Conservation (phyloP, 495 filamentous ascomycete species). For the Talaromyces wortmannii region DNA sequence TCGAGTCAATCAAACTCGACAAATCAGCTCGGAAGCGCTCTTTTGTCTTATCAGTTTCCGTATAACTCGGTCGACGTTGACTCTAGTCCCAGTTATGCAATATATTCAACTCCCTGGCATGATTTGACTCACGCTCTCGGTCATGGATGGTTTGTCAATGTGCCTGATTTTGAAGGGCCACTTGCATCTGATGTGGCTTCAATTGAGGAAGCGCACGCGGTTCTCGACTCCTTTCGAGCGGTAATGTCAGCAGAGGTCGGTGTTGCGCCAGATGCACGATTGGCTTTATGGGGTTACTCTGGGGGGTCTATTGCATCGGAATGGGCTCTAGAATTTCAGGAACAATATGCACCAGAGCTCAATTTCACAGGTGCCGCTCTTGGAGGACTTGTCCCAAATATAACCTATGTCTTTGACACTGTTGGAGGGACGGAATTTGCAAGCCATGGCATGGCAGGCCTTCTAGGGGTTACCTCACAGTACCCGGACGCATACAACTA, state of each 20-base stretch:
- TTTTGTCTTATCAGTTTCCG: background rate
- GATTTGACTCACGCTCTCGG: background rate
- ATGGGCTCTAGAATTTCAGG: background rate
- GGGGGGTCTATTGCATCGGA: background rate
- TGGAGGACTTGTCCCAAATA: background rate
- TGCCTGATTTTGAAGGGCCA: background rate
- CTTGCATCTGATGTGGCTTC: background rate
- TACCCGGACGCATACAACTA: background rate
- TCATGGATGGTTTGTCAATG: background rate
- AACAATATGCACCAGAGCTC: background rate
- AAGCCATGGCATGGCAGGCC: background rate
- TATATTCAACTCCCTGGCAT: background rate
- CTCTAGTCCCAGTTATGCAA: background rate
- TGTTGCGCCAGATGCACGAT: background rate
- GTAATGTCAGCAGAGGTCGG: background rate
- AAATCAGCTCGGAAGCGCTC: background rate
- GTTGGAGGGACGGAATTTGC: background rate
- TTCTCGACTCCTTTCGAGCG: background rate
- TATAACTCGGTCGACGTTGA: background rate
- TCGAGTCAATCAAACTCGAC: background rate
- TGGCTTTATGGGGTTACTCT: background rate
- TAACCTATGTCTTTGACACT: background rate
- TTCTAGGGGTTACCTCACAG: background rate
- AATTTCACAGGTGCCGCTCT: background rate
- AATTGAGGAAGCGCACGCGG: background rate